Base-by-base conservation (phyloP, 192 early-diverging fungal species). In the Podila clonocystis region DNA sequence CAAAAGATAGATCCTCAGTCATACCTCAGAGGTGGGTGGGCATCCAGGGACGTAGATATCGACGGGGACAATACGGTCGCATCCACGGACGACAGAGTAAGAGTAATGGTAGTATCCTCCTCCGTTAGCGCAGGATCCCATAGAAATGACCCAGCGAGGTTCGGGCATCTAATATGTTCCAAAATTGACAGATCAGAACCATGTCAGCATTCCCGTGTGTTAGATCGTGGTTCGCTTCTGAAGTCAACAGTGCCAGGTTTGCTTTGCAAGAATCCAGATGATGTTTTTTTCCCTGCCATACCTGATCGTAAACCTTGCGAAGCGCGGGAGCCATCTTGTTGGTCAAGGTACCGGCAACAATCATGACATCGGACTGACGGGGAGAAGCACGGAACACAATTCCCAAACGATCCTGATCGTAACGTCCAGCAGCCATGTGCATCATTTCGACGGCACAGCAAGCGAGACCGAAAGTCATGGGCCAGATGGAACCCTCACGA, bases 91-190 rank as follows among this genome's bases (percentile, higher is more conserved):
- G 55, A 97, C 96, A 68, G 94, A 90, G 84, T 97, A 97, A 57
- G 93, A 95, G 89, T 99, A 99, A 87, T 99, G 97, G 86, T 99
- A 99, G 89, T 99, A 99, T 62, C 97, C 97, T 69, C 97, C 97
- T 73, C 96, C 96, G 83, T 97, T 97, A 38, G 97, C 96, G 68
- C 93, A 99, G 63, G 92, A 94, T 49, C 97, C 97, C 97, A 99
- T 99, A n/a, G 96, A 97, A 65, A 99, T 96, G 22, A 99, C 97
- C 97, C 97, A 99, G 63, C 96, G 93, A 61, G 97, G 97, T 83
- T 97, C 95, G 34, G 97, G 96, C 95, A 99, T 97, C 89, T 94
- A 74, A 26, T 63, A 34, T 6, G 19, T 30, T 50, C 41, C 13
- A 49, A 58, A 62, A 13, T n/a, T 0, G 34, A 34, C 0, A 58